phyloP scores from a whole-genome alignment of 306 rosid species.

The Cercis canadensis region DNA sequence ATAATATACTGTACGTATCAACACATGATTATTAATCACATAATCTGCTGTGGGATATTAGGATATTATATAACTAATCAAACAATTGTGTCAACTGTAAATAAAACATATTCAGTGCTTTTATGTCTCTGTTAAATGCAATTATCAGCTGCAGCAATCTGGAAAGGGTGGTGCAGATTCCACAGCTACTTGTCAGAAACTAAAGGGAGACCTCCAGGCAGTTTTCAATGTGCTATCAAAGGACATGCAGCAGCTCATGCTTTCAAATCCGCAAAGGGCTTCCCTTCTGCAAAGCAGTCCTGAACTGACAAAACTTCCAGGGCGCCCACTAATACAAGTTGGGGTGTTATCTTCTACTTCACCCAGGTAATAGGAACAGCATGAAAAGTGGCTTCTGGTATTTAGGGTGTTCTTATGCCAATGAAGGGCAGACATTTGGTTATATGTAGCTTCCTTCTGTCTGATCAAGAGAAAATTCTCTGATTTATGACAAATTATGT shows the following conservation, averaged over 20 bases:
- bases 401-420: conserved; percentile 31
- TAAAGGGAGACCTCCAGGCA: conserved; percentile 62
- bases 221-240: conserved; percentile 75
- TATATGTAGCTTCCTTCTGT: conserved; percentile 39
- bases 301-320: conserved; percentile 57
- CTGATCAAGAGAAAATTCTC: conserved; percentile 29
- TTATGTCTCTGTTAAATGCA: conserved; percentile 35
- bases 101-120: conserved; percentile 33
- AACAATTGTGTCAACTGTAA: conserved; percentile 24
- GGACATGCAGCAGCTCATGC: conserved; percentile 85
- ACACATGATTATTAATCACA: neutral
- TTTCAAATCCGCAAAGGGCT: conserved; percentile 79
- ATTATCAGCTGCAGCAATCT: conserved; percentile 66
- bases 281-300: conserved; percentile 64
- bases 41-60: neutral
- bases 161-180: conserved; percentile 60
- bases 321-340: conserved; percentile 44
- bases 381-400: conserved; percentile 39
- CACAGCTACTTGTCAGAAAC: conserved; percentile 54
- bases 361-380: conserved; percentile 50
- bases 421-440: conserved; percentile 36
- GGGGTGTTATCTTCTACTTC: conserved; percentile 49
- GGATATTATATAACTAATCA: neutral
- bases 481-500: conserved; percentile 4
- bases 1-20: neutral